A percentile compares a stretch with the other conserved stretches of the same genome.
Evolutionary conservation across 2,329 filamentous ascomycete species (phyloP).

Genomic region (Tolypocladium pustulatum): DNA sequence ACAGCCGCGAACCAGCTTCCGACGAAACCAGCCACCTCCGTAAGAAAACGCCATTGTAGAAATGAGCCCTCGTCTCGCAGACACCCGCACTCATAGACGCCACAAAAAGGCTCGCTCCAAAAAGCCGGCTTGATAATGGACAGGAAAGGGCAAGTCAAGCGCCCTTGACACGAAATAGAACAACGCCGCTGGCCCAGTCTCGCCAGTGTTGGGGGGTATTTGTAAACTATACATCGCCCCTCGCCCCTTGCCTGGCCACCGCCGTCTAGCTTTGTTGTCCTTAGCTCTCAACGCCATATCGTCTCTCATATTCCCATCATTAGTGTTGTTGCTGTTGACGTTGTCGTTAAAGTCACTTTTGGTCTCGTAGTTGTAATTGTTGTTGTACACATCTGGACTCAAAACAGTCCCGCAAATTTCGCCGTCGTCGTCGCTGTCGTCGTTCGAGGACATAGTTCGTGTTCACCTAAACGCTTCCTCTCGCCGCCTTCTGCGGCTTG

Average conservation of each 20-base stretch:
- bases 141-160: background rate
- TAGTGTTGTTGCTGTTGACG: background rate
- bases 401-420: background rate
- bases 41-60: background rate
- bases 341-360: background rate
- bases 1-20: background rate
- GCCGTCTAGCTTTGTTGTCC: background rate
- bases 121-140: background rate
- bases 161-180: background rate
- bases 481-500: slow-evolving; percentile 48
- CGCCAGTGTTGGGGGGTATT: background rate
- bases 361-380: background rate
- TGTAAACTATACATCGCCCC: background rate
- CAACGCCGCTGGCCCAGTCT: background rate
- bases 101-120: background rate
- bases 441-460: background rate
- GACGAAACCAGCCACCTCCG: background rate
- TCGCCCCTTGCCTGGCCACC: background rate
- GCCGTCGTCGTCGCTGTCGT: background rate
- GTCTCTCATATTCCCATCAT: background rate
- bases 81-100: background rate
- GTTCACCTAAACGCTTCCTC: slow-evolving; percentile 15
- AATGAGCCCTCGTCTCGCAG: background rate
- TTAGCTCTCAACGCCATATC: background rate
- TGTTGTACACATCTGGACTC: background rate